Evolutionary conservation across 768 basidiomycete species (phyloP).

Genomic region (Amanita phalloides): DNA sequence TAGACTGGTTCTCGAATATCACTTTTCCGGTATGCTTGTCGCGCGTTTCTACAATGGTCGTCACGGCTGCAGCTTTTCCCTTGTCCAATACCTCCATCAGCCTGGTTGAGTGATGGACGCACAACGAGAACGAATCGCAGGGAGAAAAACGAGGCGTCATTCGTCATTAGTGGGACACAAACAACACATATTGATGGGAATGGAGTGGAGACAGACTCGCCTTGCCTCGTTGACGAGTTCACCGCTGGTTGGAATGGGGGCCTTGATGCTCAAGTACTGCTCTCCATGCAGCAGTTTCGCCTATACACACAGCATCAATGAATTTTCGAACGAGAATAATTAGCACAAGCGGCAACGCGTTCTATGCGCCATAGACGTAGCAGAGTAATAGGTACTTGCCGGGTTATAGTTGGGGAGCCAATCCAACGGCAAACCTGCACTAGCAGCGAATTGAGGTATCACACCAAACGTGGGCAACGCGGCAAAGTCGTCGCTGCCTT

Average conservation of each 20-base stretch:
- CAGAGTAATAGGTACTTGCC: slow-evolving; percentile 27
- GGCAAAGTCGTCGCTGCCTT: slow-evolving; percentile 77
- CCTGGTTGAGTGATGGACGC: slow-evolving; percentile 20
- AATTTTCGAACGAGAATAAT: background rate
- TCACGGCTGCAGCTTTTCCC: slow-evolving; percentile 90
- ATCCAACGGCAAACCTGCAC: slow-evolving; percentile 56
- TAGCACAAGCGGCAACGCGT: background rate
- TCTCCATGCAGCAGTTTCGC: slow-evolving; percentile 97
- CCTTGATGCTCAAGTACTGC: slow-evolving; percentile 85
- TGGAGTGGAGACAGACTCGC: slow-evolving; percentile 22
- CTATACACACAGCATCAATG: slow-evolving; percentile 24
- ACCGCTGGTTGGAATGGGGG: slow-evolving; percentile 76
- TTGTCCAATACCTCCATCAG: slow-evolving; percentile 78
- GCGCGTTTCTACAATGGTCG: slow-evolving; percentile 65
- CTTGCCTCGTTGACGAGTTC: slow-evolving; percentile 67
- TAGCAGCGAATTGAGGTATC: slow-evolving; percentile 80
- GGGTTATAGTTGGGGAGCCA: slow-evolving; percentile 96
- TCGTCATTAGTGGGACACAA: background rate
- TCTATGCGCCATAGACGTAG: background rate
- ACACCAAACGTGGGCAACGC: slow-evolving; percentile 93
- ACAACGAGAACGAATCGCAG: background rate
- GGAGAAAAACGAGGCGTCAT: background rate
- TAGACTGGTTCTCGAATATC: slow-evolving; percentile 88
- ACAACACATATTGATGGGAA: background rate
- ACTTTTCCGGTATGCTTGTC: slow-evolving; percentile 70